Conservation (phyloP, 2,329 filamentous ascomycete genomes). For the Periconia digitata region DNA sequence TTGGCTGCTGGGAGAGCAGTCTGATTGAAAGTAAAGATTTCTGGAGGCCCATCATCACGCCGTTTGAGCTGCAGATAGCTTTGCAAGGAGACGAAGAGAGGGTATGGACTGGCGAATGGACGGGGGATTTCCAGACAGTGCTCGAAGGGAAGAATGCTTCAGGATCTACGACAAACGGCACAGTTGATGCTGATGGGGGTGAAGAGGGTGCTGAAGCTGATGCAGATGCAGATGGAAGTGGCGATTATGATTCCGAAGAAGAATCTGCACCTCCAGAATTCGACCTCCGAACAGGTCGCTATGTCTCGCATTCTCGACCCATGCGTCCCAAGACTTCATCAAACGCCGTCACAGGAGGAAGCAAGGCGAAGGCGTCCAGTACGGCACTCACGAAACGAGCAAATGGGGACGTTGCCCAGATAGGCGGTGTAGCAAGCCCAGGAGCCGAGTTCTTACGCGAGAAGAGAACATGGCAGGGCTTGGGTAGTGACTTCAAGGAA, state of each 20-base stretch:
- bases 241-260: conserved; percentile 68
- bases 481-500: conserved; percentile 79
- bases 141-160: conserved; percentile 44
- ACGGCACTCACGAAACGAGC: conserved; percentile 64
- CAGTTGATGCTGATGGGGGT: conserved; percentile 6
- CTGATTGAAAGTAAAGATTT: conserved; percentile 87
- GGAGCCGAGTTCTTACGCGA: conserved; percentile 84
- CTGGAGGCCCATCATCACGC: conserved; percentile 88
- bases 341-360: conserved; percentile 5
- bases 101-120: conserved; percentile 87
- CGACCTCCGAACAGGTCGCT: conserved; percentile 83
- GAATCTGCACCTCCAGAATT: conserved; percentile 79
- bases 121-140: conserved; percentile 77
- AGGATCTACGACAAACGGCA: conserved; percentile 11
- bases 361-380: conserved; percentile 25
- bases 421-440: conserved; percentile 86
- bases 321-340: conserved; percentile 48
- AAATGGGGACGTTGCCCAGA: conserved; percentile 73
- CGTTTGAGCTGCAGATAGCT: conserved; percentile 84
- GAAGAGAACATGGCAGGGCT: conserved; percentile 84
- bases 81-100: conserved; percentile 73
- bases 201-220: conserved; percentile 2
- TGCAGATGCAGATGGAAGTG: conserved; percentile 19
- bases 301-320: conserved; percentile 76
- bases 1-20: conserved; percentile 97